Evolutionary conservation across 1,284 basidiomycete genomes (phyloP), one percentile per base, ranked within the genome.

Genomic region (Schizophyllum amplum): DNA sequence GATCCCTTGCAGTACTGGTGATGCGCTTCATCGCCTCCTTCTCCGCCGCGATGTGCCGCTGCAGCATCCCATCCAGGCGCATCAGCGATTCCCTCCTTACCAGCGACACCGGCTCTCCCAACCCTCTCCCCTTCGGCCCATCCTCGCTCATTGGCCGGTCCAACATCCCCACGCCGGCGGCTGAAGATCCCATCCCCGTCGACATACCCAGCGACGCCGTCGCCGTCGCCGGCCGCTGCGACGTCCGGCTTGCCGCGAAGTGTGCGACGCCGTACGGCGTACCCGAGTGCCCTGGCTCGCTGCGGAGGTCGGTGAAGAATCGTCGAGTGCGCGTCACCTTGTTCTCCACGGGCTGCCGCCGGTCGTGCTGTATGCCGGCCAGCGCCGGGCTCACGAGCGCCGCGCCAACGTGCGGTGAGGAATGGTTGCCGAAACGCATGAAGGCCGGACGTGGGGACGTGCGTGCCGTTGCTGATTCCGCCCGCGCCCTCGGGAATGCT

Each of bases 11-110:
- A 42, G 33, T 42, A 42, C 33, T 76, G 56, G 88, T 82, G 66
- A 90, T 89, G 69, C 81, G 75, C 72, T 78, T 84, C 65, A 90
- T 77, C 47, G 79, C 83, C 65, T 87, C 84, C 72, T 82, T 84
- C 71, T 90, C 80, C 55, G 81, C 76, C 69, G 86, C 83, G 73
- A 90, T 85, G 68, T 90, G 87, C 68, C 84, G 80, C 56, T 82
- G 70, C 55, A 90, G 71, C 80, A 90, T 79, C 62, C 86, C 88
- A 66, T 90, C 87, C 61, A 90, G 70, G 67, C 75, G 78, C 69
- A 71, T 74, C 62, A 84, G 67, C 27, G 82, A 82, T 69, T 84
- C 83, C 59, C 82, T 50, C 21, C 48, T 21, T 3, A 22, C 24
- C 21, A 50, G 20, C 24, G 48, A 50, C 48, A 24, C 48, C 20